These are phyloP conservation scores for Neofusicoccum sp. DNA, from an alignment of 2,329 filamentous ascomycete species.

Conservation along the genomic window DNA sequence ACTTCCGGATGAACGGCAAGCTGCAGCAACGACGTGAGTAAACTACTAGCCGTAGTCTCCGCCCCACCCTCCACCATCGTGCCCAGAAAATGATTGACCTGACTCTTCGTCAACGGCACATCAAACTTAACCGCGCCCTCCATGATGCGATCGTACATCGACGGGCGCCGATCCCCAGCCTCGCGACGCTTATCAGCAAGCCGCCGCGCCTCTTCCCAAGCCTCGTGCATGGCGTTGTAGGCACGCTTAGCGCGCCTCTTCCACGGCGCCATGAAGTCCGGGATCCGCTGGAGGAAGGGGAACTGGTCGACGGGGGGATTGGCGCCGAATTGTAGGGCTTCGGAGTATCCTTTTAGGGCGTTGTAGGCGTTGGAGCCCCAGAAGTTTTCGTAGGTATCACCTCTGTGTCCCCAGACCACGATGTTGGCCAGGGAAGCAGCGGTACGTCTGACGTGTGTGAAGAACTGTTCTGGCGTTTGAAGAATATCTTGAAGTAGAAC, in stretches of 20 bases:
- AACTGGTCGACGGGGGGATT: constrained; percentile 53
- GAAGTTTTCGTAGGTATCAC: constrained; percentile 26
- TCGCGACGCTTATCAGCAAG: constrained; percentile 21
- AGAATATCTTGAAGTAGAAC: constrained; percentile 24
- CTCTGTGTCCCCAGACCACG: constrained; percentile 30
- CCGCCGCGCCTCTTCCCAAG: constrained; percentile 23
- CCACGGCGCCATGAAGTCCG: constrained; percentile 31
- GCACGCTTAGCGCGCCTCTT: constrained; percentile 24
- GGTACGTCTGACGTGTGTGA: constrained; percentile 51
- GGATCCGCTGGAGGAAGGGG: constrained; percentile 44
- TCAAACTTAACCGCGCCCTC: constrained; percentile 22
- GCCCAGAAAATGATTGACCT: constrained; percentile 43
- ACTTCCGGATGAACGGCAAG: constrained; percentile 33
- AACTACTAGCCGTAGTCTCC: constrained; percentile 39
- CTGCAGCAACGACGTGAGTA: constrained; percentile 39
- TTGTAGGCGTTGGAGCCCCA: constrained; percentile 40
- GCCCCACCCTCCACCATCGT: constrained; percentile 41
- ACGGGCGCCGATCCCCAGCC: constrained; percentile 22
- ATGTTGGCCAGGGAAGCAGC: constrained; percentile 51
- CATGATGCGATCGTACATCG: constrained; percentile 23
- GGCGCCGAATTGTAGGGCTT: constrained; percentile 48
- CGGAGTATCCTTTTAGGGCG: constrained; percentile 45
- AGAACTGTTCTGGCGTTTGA: constrained; percentile 34
- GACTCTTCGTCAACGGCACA: constrained; percentile 5
- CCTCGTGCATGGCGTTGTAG: constrained; percentile 22